These are phyloP conservation scores for Cornus florida DNA, from an alignment of 148 eudicot species.

Conservation along the genomic window DNA sequence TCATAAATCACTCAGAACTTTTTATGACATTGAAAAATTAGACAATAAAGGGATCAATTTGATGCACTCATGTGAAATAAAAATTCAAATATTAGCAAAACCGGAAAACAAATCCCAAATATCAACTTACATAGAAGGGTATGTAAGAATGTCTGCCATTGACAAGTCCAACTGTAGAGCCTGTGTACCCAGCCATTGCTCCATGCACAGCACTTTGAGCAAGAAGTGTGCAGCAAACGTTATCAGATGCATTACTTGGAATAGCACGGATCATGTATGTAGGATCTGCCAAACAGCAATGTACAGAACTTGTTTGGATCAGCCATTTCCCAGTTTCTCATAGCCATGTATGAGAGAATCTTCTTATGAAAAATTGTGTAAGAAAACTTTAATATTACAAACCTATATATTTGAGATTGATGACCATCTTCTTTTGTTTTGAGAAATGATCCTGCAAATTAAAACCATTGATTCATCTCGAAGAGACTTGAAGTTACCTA, in stretches of 20 bases:
- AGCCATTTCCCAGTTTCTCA: background rate
- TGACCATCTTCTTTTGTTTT: conserved; percentile 43
- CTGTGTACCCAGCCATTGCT: conserved; percentile 94
- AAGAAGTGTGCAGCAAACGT: conserved; percentile 82
- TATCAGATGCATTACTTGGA: conserved; percentile 86
- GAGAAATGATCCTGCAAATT: conserved; percentile 70
- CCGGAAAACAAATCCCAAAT: background rate
- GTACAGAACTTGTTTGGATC: background rate
- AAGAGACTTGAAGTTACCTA: background rate
- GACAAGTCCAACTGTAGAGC: conserved; percentile 78
- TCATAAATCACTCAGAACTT: too few relatives aligned
- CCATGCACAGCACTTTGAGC: conserved; percentile 96
- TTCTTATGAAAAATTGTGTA: background rate
- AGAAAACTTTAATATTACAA: conserved; percentile 11
- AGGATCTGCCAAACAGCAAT: conserved; percentile 57
- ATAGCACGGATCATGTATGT: conserved; percentile 94
- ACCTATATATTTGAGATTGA: conserved; percentile 94
- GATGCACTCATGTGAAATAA: background rate
- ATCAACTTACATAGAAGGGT: conserved; percentile 69
- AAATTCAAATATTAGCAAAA: background rate
- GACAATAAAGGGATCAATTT: background rate
- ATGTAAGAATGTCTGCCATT: conserved; percentile 81
- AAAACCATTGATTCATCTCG: background rate
- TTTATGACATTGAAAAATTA: background rate
- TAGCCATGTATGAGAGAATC: background rate